Evolutionary conservation across 2,329 filamentous ascomycete species (phyloP), one percentile per base, ranked within the genome.

Genomic region (Paramyrothecium roridum): DNA sequence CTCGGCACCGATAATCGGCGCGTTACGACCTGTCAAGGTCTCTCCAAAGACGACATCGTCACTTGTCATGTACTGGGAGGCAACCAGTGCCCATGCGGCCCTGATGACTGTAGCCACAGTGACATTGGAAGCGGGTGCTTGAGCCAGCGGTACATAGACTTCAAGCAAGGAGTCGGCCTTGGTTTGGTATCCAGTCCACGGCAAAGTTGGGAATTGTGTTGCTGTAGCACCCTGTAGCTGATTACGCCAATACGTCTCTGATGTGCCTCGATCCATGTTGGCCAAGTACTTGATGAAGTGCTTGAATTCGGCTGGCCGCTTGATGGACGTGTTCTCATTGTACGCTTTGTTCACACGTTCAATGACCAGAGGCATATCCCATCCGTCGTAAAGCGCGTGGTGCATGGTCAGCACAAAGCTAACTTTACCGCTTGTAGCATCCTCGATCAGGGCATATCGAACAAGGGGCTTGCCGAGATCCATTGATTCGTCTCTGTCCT

Each of bases 21-120:
- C 76, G 54, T 80, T 79, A 22, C 83, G 79, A 2, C 84, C 83
- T 0, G 82, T 84, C 3, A 86, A 70, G 0, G 82, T 85, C 70
- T 83, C 80, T 12, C 82, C 83, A 56, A 85, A 85, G 16, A 85
- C 72, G 8, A 85, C 73, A 55, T 86, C 83, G 20, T 72, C 65
- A 26, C 73, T 77, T 12, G 76, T 77, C 45, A 77, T 77, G 63
- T 85, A 84, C 37, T 76, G 71, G 0, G 80, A 78, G 0, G 80
- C 76, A 1, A 84, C 73, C 2, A 85, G 65, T 0, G 81, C 81
- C 82, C 83, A 86, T 0, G 81, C 83, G 22, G 79, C 80, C n/a
- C 82, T 76, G 30, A 86, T 80, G 2, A 83, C 69, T 0, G 81
- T 84, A 0, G 83, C 80, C 3, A 81, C 70, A 0, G 82, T 85